phyloP scores from a whole-genome alignment of 2,329 filamentous ascomycete genomes.

The Alternaria gansuensis region DNA sequence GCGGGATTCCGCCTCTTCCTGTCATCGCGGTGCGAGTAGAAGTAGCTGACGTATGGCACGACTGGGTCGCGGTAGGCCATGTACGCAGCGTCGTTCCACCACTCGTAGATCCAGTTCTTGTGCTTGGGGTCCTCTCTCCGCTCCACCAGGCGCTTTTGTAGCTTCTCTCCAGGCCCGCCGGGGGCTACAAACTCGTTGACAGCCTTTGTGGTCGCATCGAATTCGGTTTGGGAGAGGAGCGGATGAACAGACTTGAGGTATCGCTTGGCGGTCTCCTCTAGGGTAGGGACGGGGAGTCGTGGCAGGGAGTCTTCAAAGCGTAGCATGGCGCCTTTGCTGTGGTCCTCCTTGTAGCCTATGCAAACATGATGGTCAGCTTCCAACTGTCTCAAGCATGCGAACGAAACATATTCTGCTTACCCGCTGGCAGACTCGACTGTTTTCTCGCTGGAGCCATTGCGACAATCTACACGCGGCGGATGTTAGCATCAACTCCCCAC shows the following conservation, averaged over 20 bases:
- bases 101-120: constrained; percentile 96
- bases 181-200: constrained; percentile 89
- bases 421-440: constrained; percentile 58
- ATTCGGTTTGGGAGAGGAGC: constrained; percentile 73
- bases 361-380: constrained; percentile 6
- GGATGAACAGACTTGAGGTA: constrained; percentile 84
- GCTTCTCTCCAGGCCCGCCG: constrained; percentile 80
- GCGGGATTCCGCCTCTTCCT: constrained; percentile 84
- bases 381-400: constrained; percentile 25
- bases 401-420: constrained; percentile 44
- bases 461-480: constrained; percentile 35
- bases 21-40: constrained; percentile 98
- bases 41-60: constrained; percentile 98
- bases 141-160: constrained; percentile 88
- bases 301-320: constrained; percentile 88
- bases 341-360: constrained; percentile 80
- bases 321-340: constrained; percentile 80
- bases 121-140: constrained; percentile 78
- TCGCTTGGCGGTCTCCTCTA: constrained; percentile 81
- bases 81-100: constrained; percentile 98
- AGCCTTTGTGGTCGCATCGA: constrained; percentile 77
- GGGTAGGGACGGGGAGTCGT: constrained; percentile 78
- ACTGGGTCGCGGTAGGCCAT: constrained; percentile 93
- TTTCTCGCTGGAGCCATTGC: constrained; percentile 53
- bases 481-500: constrained; percentile 21